A percentile compares a stretch with the other conserved stretches of the same genome.
Evolutionary conservation across 2,329 filamentous ascomycete species (phyloP).

Genomic region (Pseudocercospora fijiensis): DNA sequence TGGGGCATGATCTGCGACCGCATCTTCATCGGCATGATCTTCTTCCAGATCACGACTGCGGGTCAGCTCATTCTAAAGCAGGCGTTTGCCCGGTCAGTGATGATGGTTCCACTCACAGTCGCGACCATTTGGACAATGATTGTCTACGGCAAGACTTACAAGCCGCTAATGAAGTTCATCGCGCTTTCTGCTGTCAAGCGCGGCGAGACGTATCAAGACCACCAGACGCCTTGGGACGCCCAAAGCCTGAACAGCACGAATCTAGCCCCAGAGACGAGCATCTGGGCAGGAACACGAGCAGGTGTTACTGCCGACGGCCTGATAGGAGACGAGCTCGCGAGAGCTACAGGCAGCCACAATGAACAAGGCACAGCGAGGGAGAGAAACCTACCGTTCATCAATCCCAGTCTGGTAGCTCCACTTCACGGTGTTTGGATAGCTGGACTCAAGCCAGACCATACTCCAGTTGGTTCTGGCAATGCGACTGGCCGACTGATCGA

Average conservation of each 20-base stretch:
- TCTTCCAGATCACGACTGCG: constrained; percentile 89
- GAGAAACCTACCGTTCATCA: constrained; percentile 68
- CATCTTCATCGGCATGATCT: constrained; percentile 76
- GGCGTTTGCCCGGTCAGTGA: constrained; percentile 69
- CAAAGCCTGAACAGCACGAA: constrained; percentile 30
- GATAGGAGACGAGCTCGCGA: constrained; percentile 11
- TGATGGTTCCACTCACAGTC: constrained; percentile 73
- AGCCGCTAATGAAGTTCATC: constrained; percentile 88
- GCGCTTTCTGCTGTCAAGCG: constrained; percentile 80
- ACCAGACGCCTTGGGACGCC: constrained; percentile 34
- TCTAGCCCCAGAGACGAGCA: constrained; percentile 42
- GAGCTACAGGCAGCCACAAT: constrained; percentile 22
- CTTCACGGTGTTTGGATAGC: constrained; percentile 34
- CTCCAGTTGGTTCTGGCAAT: constrained; percentile 9
- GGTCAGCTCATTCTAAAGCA: constrained; percentile 75
- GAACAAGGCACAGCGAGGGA: constrained; percentile 45
- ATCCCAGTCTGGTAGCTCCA: constrained; percentile 69
- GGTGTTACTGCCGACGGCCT: constrained; percentile 1
- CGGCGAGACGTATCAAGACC: constrained; percentile 46
- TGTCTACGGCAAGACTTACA: constrained; percentile 76
- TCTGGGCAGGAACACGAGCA: constrained; percentile 33
- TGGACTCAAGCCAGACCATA: constrained; percentile 17
- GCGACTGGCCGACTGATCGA: constrained; percentile 8
- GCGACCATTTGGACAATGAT: constrained; percentile 87
- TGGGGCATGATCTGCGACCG: constrained; percentile 98